Conservation (phyloP, 371 early-diverging fungal genomes). For the Basidiobolus meristosporus region DNA sequence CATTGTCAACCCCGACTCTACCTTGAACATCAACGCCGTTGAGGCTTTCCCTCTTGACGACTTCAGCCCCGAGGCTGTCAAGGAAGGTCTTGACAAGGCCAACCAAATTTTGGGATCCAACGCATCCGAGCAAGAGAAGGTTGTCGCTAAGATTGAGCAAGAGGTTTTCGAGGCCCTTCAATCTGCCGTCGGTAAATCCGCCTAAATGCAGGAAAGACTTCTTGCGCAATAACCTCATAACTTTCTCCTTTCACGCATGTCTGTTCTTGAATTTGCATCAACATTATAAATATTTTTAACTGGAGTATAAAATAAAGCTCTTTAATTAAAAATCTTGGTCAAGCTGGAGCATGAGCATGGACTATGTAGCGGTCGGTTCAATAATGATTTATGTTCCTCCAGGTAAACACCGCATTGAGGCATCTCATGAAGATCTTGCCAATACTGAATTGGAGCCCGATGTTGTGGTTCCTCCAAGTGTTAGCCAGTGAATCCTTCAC, state of each 20-base stretch:
- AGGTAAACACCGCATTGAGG: no score
- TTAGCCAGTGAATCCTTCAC: no score
- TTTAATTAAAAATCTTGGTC: no score
- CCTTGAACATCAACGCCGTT: conserved; percentile 90
- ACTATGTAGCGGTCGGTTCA: no score
- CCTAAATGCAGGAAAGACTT: background rate
- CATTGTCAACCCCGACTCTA: conserved; percentile 87
- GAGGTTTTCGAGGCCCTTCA: conserved; percentile 81
- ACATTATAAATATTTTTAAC: background rate
- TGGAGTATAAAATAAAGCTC: no score
- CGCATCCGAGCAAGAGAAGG: conserved; percentile 63
- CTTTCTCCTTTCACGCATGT: background rate
- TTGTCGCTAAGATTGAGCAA: conserved; percentile 68
- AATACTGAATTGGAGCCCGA: no score
- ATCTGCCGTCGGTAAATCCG: conserved; percentile 17
- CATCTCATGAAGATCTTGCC: no score
- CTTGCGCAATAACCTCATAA: background rate
- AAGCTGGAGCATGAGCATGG: no score
- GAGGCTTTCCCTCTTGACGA: conserved; percentile 86
- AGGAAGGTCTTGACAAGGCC: conserved; percentile 63
- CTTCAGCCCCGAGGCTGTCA: conserved; percentile 49
- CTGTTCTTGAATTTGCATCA: background rate
- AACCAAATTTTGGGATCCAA: conserved; percentile 37
- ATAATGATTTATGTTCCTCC: no score
- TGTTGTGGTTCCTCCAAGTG: no score